Conservation (phyloP, 768 basidiomycete genomes). For the Mycena galericulata region DNA sequence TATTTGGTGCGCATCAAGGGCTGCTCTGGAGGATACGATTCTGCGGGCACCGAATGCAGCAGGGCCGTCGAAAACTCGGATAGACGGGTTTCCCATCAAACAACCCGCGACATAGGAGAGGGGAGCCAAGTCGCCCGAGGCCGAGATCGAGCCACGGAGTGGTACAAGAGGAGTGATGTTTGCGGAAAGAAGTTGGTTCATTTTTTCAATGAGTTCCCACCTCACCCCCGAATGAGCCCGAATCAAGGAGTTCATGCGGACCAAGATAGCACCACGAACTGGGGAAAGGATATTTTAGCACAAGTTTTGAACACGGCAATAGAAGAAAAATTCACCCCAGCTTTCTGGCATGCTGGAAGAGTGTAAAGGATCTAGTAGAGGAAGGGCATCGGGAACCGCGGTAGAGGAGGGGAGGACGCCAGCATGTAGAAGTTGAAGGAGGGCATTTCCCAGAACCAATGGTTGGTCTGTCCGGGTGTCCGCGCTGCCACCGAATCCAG, state of each 20-base stretch:
- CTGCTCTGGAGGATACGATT: constrained; percentile 66
- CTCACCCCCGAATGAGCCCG: constrained; percentile 91
- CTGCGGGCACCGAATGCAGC: constrained; percentile 59
- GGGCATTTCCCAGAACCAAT: constrained; percentile 78
- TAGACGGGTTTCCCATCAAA: constrained; percentile 83
- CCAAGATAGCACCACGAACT: constrained; percentile 83
- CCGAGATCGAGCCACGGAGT: constrained; percentile 84
- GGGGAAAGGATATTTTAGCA: constrained; percentile 38
- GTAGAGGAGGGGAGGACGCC: constrained; percentile 78
- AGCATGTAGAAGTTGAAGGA: constrained; percentile 86
- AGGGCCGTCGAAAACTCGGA: constrained; percentile 75
- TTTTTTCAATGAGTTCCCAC: constrained; percentile 83
- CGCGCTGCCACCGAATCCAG: constrained; percentile 90
- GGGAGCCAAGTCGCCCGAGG: constrained; percentile 86
- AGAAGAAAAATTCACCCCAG: constrained; percentile 54
- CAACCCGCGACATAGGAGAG: constrained; percentile 88
- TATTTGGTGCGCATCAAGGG: constrained; percentile 70
- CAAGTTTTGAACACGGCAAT: neutral
- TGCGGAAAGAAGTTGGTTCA: constrained; percentile 76
- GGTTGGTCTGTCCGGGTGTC: constrained; percentile 86
- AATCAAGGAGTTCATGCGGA: constrained; percentile 91
- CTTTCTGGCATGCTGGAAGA: constrained; percentile 85
- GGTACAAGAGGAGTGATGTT: constrained; percentile 87
- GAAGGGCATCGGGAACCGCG: constrained; percentile 63
- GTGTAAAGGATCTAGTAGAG: constrained; percentile 76